These are phyloP conservation scores for Solanum hybrid DNA, from an alignment of 305 asterid species.

Conservation along the genomic window DNA sequence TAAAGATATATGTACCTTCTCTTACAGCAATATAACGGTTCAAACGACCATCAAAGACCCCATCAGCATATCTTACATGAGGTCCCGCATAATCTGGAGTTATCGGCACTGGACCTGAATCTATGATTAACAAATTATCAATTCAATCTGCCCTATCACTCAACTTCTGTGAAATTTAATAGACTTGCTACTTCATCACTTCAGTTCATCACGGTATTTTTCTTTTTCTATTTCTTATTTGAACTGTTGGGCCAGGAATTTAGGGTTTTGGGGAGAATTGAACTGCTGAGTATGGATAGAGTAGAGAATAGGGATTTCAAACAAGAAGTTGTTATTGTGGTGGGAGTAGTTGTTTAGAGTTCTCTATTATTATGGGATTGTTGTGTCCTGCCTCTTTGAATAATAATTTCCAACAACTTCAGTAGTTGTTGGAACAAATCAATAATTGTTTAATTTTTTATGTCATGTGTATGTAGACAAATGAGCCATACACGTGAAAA, in stretches of 20 bases:
- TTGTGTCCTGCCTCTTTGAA: not conserved
- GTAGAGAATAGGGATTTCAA: not conserved
- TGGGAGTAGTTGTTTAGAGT: not conserved
- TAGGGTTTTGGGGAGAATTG: not conserved
- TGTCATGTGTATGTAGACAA: not conserved
- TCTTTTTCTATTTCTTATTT: not conserved
- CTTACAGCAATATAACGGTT: conserved; percentile 65
- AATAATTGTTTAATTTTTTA: not conserved
- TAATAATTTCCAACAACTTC: not conserved
- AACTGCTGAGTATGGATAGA: not conserved
- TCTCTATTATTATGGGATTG: not conserved
- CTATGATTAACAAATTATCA: conserved; percentile 7
- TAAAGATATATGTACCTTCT: conserved; percentile 51
- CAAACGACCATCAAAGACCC: conserved; percentile 69
- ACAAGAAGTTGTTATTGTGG: not conserved
- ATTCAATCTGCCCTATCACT: not conserved
- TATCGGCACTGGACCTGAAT: conserved; percentile 64
- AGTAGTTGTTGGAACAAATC: not conserved
- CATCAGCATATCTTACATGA: conserved; percentile 72
- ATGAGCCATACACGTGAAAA: not conserved
- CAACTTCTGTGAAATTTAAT: not conserved
- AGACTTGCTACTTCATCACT: not conserved
- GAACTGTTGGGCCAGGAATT: not conserved
- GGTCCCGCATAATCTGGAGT: conserved; percentile 82
- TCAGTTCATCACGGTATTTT: not conserved